Evolutionary conservation across 129 eudicot species (phyloP), one percentile per base, ranked within the genome.

Genomic region (Deinandra increscens): DNA sequence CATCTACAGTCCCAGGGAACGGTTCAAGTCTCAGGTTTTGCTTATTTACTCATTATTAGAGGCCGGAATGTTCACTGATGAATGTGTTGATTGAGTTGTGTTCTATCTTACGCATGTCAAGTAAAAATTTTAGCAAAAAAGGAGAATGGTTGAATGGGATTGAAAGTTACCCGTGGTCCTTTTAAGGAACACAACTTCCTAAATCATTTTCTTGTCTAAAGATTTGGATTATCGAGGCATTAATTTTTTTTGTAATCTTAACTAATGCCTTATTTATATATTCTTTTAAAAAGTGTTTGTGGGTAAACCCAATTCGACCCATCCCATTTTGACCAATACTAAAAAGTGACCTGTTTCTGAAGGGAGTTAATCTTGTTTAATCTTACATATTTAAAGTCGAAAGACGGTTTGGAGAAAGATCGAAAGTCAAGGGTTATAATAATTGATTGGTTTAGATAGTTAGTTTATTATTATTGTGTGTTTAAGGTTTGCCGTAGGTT

Each of bases 1-100:
- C 68, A 41, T 93, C 98, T 13, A 79, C 78, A 68, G 98, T 93
- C 45, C 98, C 98, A 37, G 98, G 98, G 66, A 93, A 93, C 74
- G 98, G 98, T 78, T 79, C 82, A 50, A 93, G 98, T 75, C 83
- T 93, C 50, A 89, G 97, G 98, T 92, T 82, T 68, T 76, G 60
- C 42, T 68, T 66, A 31, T 34, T 38, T 65, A 34, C 45, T 69
- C 33, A 20, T 20, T 33, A 51, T 17, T 29, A 17, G 72, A 48
- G 29, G 17, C 33, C 43, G 44, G 11, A 18, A 17, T 11, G 0
- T 50, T 17, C 9, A 17, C 15, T 9, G 34, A 68, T 50, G 73
- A 33, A 11, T 49, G 31, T 34, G 19, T 10, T 18, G 18, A 34
- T 34, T 60, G 66, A 23, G 17, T 33, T 9, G 12, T 33, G 72